Percentiles rank a stretch among this genome's conserved stretches.
These are phyloP conservation scores for Tylopilus felleus DNA, from an alignment of 768 basidiomycete species.

Conservation along the genomic window DNA sequence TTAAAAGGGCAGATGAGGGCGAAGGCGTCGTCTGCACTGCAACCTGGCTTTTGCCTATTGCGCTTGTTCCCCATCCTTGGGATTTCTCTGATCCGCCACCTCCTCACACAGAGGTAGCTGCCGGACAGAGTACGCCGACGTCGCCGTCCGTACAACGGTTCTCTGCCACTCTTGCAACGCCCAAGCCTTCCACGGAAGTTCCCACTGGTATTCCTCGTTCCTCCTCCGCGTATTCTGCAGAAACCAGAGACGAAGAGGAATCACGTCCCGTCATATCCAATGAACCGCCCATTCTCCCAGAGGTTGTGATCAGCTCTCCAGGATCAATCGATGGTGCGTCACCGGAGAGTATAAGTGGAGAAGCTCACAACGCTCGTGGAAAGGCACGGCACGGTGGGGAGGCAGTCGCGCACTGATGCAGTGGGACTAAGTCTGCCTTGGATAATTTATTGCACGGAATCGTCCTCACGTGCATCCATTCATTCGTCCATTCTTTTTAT, in stretches of 20 bases:
- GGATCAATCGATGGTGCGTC: constrained; percentile 30
- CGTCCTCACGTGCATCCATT: not conserved
- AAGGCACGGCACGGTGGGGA: constrained; percentile 23
- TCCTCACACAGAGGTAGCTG: constrained; percentile 25
- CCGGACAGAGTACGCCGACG: constrained; percentile 18
- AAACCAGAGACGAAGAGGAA: constrained; percentile 28
- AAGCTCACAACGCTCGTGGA: constrained; percentile 12
- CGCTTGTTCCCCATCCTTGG: constrained; percentile 77
- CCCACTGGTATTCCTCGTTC: constrained; percentile 17
- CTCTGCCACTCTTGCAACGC: constrained; percentile 25
- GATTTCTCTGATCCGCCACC: constrained; percentile 55
- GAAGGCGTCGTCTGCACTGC: constrained; percentile 84
- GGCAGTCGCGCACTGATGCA: constrained; percentile 17
- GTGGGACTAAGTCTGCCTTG: not conserved
- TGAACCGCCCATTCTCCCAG: constrained; percentile 32
- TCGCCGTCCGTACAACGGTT: constrained; percentile 22
- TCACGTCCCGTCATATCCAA: constrained; percentile 24
- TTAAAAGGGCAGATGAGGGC: constrained; percentile 62
- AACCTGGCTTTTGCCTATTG: constrained; percentile 86
- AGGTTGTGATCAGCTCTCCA: constrained; percentile 35
- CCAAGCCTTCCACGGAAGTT: constrained; percentile 29
- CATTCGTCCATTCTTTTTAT: not conserved
- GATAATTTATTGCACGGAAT: not conserved
- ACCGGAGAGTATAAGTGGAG: constrained; percentile 15
- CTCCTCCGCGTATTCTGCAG: constrained; percentile 31